Percentiles rank a stretch among this genome's conserved stretches.
Evolutionary conservation across 805 yeast species (phyloP).

Genomic region (Candida parachauliodes): DNA sequence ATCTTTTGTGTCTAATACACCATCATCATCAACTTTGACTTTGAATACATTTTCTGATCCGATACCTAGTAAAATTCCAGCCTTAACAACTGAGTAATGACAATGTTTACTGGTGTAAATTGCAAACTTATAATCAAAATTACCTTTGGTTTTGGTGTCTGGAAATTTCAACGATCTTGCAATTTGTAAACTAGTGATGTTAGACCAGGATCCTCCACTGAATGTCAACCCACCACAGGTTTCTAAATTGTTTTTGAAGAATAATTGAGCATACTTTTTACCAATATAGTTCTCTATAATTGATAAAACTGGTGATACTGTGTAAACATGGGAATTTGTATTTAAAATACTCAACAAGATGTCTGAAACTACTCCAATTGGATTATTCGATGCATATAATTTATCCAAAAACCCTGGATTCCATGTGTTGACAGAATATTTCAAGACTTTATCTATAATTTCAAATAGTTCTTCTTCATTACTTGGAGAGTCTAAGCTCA

Average conservation of each 20-base stretch:
- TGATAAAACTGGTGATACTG: slow-evolving; percentile 79
- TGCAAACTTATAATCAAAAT: slow-evolving; percentile 52
- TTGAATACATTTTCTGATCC: slow-evolving; percentile 64
- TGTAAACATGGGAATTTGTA: slow-evolving; percentile 82
- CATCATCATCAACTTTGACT: slow-evolving; percentile 53
- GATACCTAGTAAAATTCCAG: slow-evolving; percentile 72
- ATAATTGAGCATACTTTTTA: slow-evolving; percentile 62
- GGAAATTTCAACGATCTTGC: slow-evolving; percentile 69
- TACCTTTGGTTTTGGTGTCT: slow-evolving; percentile 64
- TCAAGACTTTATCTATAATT: slow-evolving; percentile 53
- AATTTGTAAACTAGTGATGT: slow-evolving; percentile 69
- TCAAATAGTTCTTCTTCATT: slow-evolving; percentile 42
- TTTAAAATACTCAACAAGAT: slow-evolving; percentile 63
- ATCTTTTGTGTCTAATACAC: slow-evolving; percentile 50
- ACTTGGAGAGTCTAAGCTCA: slow-evolving; percentile 19
- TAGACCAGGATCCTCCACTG: slow-evolving; percentile 86
- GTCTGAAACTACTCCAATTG: slow-evolving; percentile 77
- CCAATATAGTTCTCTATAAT: slow-evolving; percentile 69
- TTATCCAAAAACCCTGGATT: slow-evolving; percentile 83
- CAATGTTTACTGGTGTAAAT: slow-evolving; percentile 68
- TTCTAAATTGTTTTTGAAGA: slow-evolving; percentile 41
- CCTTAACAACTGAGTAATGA: slow-evolving; percentile 78
- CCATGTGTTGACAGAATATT: slow-evolving; percentile 80
- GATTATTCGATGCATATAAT: slow-evolving; percentile 80
- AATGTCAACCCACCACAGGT: slow-evolving; percentile 80